Percentiles rank a stretch among this genome's conserved stretches.
Evolutionary conservation across 306 rosid genomes (phyloP).

Genomic region (Quercus bicolor): DNA sequence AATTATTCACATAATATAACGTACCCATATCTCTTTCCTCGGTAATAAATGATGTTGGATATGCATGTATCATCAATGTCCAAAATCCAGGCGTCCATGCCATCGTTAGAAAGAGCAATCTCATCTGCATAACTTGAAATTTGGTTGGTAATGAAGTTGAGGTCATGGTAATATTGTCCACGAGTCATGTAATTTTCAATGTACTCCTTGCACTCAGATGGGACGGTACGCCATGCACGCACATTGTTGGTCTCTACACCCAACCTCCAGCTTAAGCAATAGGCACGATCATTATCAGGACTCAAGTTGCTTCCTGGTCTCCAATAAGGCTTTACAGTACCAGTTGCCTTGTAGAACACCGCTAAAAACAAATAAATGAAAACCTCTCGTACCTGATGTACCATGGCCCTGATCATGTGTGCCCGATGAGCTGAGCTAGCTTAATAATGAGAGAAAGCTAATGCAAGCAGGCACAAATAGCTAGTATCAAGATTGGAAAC

Average conservation of each 20-base stretch:
- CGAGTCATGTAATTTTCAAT: conserved; percentile 51
- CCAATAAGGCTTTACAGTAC: background rate
- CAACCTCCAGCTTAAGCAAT: conserved; percentile 76
- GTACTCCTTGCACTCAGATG: conserved; percentile 40
- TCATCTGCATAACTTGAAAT: conserved; percentile 24
- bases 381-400: conserved; percentile 27
- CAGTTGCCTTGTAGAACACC: conserved; percentile 19
- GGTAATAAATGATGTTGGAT: conserved; percentile 49
- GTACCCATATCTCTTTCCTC: conserved; percentile 47
- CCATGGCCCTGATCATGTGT: conserved; percentile 29
- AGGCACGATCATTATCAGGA: background rate
- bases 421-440: background rate
- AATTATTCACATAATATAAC: background rate
- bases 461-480: background rate
- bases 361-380: conserved; percentile 28
- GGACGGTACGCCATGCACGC: conserved; percentile 66
- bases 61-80: conserved; percentile 70
- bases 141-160: conserved; percentile 32
- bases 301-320: background rate
- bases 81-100: conserved; percentile 52
- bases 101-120: conserved; percentile 22
- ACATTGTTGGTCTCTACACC: conserved; percentile 74
- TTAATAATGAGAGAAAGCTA: background rate
- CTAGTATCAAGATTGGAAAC: background rate
- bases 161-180: conserved; percentile 50